phyloP scores from a whole-genome alignment of 805 yeast species.

The Teunomyces atbi region DNA sequence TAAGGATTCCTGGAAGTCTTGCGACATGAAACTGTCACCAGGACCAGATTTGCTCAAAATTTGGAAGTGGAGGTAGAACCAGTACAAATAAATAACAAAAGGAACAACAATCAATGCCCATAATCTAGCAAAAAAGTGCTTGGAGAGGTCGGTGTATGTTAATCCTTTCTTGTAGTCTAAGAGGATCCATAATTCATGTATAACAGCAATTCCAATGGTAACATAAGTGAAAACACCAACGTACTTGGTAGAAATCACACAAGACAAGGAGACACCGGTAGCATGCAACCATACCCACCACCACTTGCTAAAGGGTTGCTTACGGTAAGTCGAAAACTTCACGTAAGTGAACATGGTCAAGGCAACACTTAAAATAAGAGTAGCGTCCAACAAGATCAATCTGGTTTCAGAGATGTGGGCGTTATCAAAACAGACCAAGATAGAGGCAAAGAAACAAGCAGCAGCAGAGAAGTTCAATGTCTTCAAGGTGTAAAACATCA shows the following conservation, averaged over 20 bases:
- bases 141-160: slow-evolving; percentile 50
- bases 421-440: slow-evolving; percentile 79
- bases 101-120: slow-evolving; percentile 76
- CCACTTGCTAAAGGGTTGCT: slow-evolving; percentile 56
- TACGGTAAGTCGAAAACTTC: slow-evolving; percentile 68
- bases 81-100: slow-evolving; percentile 72
- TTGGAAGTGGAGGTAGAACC: slow-evolving; percentile 91
- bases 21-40: slow-evolving; percentile 93
- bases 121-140: slow-evolving; percentile 76
- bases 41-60: slow-evolving; percentile 86
- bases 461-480: slow-evolving; percentile 77
- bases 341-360: slow-evolving; percentile 75
- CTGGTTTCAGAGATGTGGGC: slow-evolving; percentile 91
- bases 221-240: slow-evolving; percentile 92
- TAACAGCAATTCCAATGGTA: slow-evolving; percentile 84
- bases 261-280: slow-evolving; percentile 84
- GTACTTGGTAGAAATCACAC: slow-evolving; percentile 93
- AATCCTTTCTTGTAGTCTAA: slow-evolving; percentile 71
- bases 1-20: slow-evolving; percentile 90
- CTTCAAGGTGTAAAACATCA: slow-evolving; percentile 81
- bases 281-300: slow-evolving; percentile 90
- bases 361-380: slow-evolving; percentile 81
- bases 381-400: slow-evolving; percentile 87
- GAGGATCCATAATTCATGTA: slow-evolving; percentile 83
- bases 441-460: slow-evolving; percentile 74